Evolutionary conservation across 352 stramenopile genomes (phyloP).

Genomic region (Discostella stelligera): DNA sequence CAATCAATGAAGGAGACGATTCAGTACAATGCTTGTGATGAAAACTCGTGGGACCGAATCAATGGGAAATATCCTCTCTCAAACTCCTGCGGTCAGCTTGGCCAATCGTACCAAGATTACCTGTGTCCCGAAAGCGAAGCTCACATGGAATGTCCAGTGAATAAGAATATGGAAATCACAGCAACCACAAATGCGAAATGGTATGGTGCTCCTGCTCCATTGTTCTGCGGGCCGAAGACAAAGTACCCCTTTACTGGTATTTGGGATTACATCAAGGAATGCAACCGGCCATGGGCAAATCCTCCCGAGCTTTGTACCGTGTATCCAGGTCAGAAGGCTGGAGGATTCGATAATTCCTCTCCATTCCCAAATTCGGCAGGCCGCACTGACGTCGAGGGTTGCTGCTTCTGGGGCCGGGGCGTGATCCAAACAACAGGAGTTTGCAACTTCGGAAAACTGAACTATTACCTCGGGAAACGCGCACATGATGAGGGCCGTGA

Average conservation of each 20-base stretch:
- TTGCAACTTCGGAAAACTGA: slow-evolving; percentile 63
- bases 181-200: slow-evolving; percentile 63
- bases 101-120: slow-evolving; percentile 63
- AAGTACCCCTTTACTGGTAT: slow-evolving; percentile 47
- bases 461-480: slow-evolving; percentile 44
- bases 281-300: slow-evolving; percentile 39
- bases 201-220: slow-evolving; percentile 38
- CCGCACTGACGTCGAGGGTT: slow-evolving; percentile 56
- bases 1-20: slow-evolving; percentile 66
- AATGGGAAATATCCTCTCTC: slow-evolving; percentile 40
- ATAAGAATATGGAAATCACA: slow-evolving; percentile 55
- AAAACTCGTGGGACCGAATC: slow-evolving; percentile 61
- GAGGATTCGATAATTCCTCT: slow-evolving; percentile 32
- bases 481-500: slow-evolving; percentile 40
- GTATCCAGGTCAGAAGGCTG: slow-evolving; percentile 40
- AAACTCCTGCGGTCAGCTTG: slow-evolving; percentile 61
- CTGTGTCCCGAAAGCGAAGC: slow-evolving; percentile 50
- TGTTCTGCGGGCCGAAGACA: slow-evolving; percentile 54
- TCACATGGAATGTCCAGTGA: slow-evolving; percentile 61
- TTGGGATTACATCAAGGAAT: slow-evolving; percentile 49
- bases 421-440: slow-evolving; percentile 45
- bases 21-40: slow-evolving; percentile 53
- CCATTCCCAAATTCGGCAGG: slow-evolving; percentile 28
- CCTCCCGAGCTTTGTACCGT: slow-evolving; percentile 31
- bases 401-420: slow-evolving; percentile 42